phyloP scores from a whole-genome alignment of 371 early-diverging fungal genomes.

The Mortierella polycephala region DNA sequence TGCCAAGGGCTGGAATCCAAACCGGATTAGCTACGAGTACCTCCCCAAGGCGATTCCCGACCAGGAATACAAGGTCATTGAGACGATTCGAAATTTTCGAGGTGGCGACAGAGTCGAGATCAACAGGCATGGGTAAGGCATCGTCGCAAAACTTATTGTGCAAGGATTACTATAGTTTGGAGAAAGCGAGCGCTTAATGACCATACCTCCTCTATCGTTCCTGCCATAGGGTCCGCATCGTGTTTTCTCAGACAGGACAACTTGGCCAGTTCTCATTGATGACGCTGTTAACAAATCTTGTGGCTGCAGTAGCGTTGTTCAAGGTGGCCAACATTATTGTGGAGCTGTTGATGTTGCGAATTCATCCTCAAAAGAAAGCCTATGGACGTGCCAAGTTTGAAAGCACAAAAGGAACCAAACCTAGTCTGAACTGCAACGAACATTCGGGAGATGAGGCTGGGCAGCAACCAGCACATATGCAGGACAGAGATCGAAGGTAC shows the following conservation, averaged over 20 bases:
- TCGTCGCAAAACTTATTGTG: not conserved
- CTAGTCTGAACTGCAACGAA: not conserved
- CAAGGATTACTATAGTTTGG: no score
- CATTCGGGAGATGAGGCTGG: not conserved
- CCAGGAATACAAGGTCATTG: conserved; percentile 62
- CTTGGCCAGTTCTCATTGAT: conserved; percentile 65
- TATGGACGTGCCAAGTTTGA: conserved; percentile 60
- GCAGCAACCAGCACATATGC: no score
- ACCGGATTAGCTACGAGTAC: conserved; percentile 57
- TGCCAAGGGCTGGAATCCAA: conserved; percentile 42
- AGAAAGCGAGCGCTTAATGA: not conserved
- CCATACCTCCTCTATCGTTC: not conserved
- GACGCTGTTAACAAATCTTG: conserved; percentile 60
- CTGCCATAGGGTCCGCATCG: conserved; percentile 57
- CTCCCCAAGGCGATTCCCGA: conserved; percentile 56
- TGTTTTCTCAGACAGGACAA: conserved; percentile 62
- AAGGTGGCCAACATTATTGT: conserved; percentile 62
- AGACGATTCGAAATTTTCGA: conserved; percentile 55
- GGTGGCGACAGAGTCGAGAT: conserved; percentile 57
- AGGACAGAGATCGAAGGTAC: not conserved
- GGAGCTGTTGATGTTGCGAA: conserved; percentile 63
- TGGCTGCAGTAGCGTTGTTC: conserved; percentile 65
- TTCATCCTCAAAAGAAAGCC: conserved; percentile 58
- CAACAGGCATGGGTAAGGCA: conserved; percentile 60
- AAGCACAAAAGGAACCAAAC: conserved; percentile 39